Conservation (phyloP, 169 alveolate genomes). For the Babesia bovis region DNA sequence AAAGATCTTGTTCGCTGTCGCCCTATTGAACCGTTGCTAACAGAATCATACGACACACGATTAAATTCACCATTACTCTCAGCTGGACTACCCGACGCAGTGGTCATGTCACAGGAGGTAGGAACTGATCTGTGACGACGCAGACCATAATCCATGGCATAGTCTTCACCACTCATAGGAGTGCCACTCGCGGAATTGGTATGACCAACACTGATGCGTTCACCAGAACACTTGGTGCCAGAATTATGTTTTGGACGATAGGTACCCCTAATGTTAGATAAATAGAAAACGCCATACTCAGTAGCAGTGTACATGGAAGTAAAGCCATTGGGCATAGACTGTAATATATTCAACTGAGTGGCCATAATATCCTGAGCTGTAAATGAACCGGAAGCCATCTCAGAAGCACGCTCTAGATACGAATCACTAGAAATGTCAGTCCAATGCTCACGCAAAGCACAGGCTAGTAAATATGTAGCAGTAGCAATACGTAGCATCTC, state of each 20-base stretch:
- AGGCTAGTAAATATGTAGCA: constrained; percentile 54
- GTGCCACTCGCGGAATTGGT: neutral
- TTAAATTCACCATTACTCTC: neutral
- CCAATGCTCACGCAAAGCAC: constrained; percentile 68
- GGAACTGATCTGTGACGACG: neutral
- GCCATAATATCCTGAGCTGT: constrained; percentile 47
- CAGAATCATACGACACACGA: neutral
- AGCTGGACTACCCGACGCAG: neutral
- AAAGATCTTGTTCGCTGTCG: neutral
- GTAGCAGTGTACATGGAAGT: constrained; percentile 48
- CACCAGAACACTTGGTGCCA: neutral
- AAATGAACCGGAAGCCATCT: constrained; percentile 45
- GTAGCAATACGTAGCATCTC: constrained; percentile 41
- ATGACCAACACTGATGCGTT: neutral
- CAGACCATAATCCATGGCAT: neutral
- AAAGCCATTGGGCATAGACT: constrained; percentile 67
- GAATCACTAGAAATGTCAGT: constrained; percentile 58
- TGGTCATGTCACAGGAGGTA: neutral
- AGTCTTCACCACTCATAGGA: neutral
- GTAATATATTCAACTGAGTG: constrained; percentile 57
- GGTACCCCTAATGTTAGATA: constrained; percentile 37
- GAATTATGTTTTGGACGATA: neutral
- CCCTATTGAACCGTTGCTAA: neutral
- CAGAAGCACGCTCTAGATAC: constrained; percentile 41
- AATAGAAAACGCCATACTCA: constrained; percentile 62